These are phyloP conservation scores for Avena sativa DNA, from an alignment of 176 grass and related monocot species.

Conservation along the genomic window DNA sequence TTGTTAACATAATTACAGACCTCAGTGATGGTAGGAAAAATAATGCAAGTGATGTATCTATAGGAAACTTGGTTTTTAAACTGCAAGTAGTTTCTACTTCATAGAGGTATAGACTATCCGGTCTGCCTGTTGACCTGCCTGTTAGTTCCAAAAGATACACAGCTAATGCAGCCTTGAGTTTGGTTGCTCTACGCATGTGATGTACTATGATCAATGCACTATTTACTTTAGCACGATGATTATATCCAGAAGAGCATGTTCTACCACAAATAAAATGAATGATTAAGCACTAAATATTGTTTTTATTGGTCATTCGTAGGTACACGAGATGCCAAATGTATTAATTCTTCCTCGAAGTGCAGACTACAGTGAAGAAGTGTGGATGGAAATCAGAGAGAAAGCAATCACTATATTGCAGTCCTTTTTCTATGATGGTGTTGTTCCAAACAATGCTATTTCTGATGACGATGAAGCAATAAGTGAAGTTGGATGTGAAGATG, in stretches of 20 bases:
- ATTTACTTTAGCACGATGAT: not conserved
- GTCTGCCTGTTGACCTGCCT: not conserved
- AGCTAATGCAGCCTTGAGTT: not conserved
- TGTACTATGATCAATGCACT: not conserved
- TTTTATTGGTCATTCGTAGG: constrained; percentile 50
- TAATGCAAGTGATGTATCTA: not conserved
- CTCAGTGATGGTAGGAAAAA: not conserved
- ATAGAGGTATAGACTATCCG: constrained; percentile 14
- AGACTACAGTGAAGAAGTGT: constrained; percentile 98
- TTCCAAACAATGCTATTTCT: constrained; percentile 83
- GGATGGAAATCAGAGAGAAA: constrained; percentile 97
- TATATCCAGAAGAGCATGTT: not conserved
- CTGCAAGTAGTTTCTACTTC: constrained; percentile 13
- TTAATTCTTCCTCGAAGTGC: constrained; percentile 97
- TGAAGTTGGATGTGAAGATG: constrained; percentile 68
- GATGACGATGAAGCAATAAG: constrained; percentile 82
- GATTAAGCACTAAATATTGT: not conserved
- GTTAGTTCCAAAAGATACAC: constrained; percentile 15
- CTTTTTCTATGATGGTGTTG: constrained; percentile 88
- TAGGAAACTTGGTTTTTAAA: constrained; percentile 22
- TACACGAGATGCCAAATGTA: constrained; percentile 95
- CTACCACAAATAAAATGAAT: not conserved
- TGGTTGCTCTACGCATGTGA: not conserved
- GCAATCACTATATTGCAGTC: constrained; percentile 84
- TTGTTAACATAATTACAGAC: constrained; percentile 8